A percentile compares a stretch with the other conserved stretches of the same genome.
These are phyloP conservation scores for Eimeria maxima DNA, from an alignment of 169 alveolate species.

Conservation along the genomic window DNA sequence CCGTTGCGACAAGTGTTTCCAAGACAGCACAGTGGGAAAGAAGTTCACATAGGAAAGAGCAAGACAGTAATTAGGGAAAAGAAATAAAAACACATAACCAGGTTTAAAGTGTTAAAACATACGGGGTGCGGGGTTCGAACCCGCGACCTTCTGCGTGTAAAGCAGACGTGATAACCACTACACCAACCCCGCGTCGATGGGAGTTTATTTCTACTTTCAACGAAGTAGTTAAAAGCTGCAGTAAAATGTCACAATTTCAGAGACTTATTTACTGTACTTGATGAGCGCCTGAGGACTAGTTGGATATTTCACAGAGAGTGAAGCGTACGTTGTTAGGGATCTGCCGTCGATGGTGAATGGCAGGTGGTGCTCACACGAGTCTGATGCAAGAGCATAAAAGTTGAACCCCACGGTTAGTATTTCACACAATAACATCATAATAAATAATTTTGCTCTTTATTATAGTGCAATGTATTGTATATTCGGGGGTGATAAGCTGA, in stretches of 20 bases:
- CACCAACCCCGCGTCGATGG: slow-evolving; percentile 78
- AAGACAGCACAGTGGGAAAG: neutral
- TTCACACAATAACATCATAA: neutral
- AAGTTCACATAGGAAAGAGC: neutral
- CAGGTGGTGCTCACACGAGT: neutral
- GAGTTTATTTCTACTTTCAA: neutral
- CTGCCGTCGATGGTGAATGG: neutral
- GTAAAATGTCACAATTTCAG: neutral
- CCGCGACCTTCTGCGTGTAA: slow-evolving; percentile 92
- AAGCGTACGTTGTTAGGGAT: neutral
- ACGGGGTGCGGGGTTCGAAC: slow-evolving; percentile 91
- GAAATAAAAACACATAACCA: neutral
- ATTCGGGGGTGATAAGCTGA: neutral
- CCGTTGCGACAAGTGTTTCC: neutral
- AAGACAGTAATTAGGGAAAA: neutral
- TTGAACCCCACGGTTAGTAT: neutral
- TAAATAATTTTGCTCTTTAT: neutral
- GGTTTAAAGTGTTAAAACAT: neutral
- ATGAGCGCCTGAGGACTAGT: neutral
- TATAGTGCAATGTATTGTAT: neutral
- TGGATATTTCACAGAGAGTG: neutral
- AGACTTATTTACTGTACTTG: neutral
- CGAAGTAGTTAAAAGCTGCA: no score
- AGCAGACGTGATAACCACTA: slow-evolving; percentile 90
- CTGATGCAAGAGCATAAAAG: neutral